Base-by-base conservation (phyloP, 352 stramenopile genomes). In the Phytophthora europaea region DNA sequence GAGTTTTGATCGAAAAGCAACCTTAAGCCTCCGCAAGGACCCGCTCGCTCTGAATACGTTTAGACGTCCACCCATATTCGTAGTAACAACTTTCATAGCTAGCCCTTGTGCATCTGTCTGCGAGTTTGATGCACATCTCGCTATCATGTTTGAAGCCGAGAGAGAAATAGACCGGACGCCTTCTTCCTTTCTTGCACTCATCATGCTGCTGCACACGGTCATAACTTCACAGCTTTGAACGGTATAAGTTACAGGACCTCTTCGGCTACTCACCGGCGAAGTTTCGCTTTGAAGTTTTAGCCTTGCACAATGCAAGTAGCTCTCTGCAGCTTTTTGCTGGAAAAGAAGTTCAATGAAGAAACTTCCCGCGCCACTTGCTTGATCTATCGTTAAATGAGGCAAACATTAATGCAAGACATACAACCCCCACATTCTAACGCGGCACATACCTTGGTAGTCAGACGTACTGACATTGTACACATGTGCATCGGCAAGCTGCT, bases 261-360 rank as follows among this genome's bases (percentile, higher is more conserved):
- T 79, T 34, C 58, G 57, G n/a, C 34, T 69, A 20, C 57, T 67
- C 40, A 66, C 61, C 47, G 47, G 61, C 31, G 61, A 70, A 56
- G 67, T 83, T 47, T 92, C 75, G 10, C 71, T 72, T 61, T 92
- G 75, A 54, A 94, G 73, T 51, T 89, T 89, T 20, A 94, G 55
- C 13, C 83, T 83, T 36, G 86, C 85, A 52, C 82, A 76, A 23
- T 89, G 77, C 20, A 93, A 63, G 48, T 84, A 80, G 28, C 71
- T 86, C 52, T 89, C 80, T 28, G n/a, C 22, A 7, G 59, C 63
- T 48, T 73, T 77, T 13, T 70, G 73, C 73, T 92, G 88, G 67
- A 84, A 92, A 5, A 93, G 48, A 31, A 93, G 36, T 58, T 94
- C 88, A n/a, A 93, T 20, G 53, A 78, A 73, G 56, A 93, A 93